phyloP scores from a whole-genome alignment of 495 filamentous ascomycete genomes.

The Penicillium paradoxum region DNA sequence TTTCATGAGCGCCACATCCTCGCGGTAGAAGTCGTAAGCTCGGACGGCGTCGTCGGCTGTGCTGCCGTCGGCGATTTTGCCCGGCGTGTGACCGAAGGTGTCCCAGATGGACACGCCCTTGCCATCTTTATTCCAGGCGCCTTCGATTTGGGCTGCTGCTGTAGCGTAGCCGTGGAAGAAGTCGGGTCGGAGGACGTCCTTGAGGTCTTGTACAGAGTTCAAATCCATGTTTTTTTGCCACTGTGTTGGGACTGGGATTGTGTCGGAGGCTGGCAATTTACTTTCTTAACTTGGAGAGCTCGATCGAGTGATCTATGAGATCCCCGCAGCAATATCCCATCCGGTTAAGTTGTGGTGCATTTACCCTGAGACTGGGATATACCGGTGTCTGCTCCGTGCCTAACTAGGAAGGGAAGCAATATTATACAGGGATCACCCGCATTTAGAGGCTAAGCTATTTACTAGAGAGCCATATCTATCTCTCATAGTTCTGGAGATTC shows the following conservation, averaged over 20 bases:
- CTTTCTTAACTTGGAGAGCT: background rate
- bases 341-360: conserved; percentile 5
- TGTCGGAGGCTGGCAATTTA: background rate
- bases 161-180: conserved; percentile 38
- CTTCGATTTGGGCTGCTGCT: conserved; percentile 59
- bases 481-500: background rate
- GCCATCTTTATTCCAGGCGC: conserved; percentile 59
- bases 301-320: background rate
- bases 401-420: conserved; percentile 5
- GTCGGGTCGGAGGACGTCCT: conserved; percentile 26
- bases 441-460: no score
- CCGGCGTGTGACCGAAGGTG: conserved; percentile 60
- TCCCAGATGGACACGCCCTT: conserved; percentile 70
- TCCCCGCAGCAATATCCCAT: background rate
- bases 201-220: conserved; percentile 28
- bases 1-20: conserved; percentile 71
- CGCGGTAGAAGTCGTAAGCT: conserved; percentile 62
- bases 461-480: no score
- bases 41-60: conserved; percentile 64
- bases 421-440: background rate
- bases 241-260: background rate
- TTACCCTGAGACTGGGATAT: conserved; percentile 6
- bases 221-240: conserved; percentile 22
- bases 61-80: conserved; percentile 63
- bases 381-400: conserved; percentile 13